Conservation (phyloP, 306 rosid species). For the Castanea sativa region DNA sequence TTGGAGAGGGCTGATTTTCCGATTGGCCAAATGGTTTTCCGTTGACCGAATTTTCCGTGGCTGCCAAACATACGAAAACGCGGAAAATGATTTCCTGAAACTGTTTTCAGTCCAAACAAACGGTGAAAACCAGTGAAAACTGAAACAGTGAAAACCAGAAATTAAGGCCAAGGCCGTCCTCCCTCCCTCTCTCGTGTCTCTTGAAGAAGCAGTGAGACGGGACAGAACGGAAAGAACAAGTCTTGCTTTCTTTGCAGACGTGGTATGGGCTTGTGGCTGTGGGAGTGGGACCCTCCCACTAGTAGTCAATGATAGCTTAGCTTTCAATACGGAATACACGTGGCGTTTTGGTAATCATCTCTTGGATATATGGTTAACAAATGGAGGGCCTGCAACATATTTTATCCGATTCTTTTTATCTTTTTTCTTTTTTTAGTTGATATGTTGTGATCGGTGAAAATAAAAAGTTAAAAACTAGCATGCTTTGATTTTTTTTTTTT, state of each 20-base stretch:
- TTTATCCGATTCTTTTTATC: not conserved
- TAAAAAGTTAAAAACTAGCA: too few relatives aligned
- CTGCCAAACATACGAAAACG: too few relatives aligned
- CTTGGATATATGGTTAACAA: not conserved
- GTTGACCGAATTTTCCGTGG: too few relatives aligned
- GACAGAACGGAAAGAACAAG: not conserved
- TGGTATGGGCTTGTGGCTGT: not conserved
- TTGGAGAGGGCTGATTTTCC: too few relatives aligned
- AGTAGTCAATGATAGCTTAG: not conserved
- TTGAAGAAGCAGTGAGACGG: not conserved
- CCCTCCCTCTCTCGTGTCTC: too few relatives aligned
- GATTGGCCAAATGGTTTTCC: too few relatives aligned
- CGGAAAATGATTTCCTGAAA: too few relatives aligned
- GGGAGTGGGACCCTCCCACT: conserved; percentile 11
- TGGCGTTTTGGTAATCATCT: conserved; percentile 12
- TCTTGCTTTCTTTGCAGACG: not conserved
- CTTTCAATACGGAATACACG: conserved; percentile 13
- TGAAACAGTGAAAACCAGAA: conserved; percentile 1
- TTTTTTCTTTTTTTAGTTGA: too few relatives aligned
- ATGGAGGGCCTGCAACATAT: not conserved
- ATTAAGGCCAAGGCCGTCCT: not conserved
- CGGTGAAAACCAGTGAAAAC: not conserved
- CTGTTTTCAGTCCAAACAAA: too few relatives aligned
- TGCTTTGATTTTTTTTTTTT: too few relatives aligned
- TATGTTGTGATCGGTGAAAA: too few relatives aligned